A percentile compares a stretch with the other conserved stretches of the same genome.
These are phyloP conservation scores for Globisporangium takayamanum DNA, from an alignment of 352 stramenopile genomes.

Conservation along the genomic window DNA sequence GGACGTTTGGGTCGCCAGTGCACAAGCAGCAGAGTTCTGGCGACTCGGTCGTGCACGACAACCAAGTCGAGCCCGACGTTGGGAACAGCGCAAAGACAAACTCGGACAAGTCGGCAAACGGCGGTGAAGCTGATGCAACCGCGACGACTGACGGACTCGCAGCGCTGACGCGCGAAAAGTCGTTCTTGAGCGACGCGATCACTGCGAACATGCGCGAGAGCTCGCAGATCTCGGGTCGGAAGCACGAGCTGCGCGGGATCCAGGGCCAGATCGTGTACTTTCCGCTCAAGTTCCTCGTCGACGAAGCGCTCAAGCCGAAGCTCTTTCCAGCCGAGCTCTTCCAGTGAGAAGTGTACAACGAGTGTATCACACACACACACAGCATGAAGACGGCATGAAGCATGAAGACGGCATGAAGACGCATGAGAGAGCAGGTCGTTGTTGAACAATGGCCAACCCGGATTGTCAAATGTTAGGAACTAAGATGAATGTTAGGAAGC, in stretches of 20 bases:
- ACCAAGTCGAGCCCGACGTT: conserved; percentile 10
- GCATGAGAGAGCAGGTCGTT: too few species aligned
- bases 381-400: too few species aligned
- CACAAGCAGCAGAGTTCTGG: background rate
- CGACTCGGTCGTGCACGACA: conserved; percentile 8
- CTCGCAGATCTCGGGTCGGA: conserved; percentile 46
- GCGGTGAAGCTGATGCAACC: conserved; percentile 1
- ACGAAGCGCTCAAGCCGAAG: conserved; percentile 78
- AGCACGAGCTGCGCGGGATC: conserved; percentile 62
- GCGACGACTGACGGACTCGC: background rate
- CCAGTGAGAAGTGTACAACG: conserved; percentile 31
- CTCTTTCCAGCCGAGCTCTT: conserved; percentile 75
- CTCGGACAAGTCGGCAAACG: background rate
- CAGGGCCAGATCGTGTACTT: conserved; percentile 85
- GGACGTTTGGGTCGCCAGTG: conserved; percentile 6
- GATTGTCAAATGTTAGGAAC: too few species aligned
- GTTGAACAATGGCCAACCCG: too few species aligned
- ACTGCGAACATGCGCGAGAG: conserved; percentile 68
- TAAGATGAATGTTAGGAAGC: too few species aligned
- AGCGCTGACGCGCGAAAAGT: conserved; percentile 19
- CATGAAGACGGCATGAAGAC: too few species aligned
- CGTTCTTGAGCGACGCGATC: conserved; percentile 49
- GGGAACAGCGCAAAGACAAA: conserved; percentile 2
- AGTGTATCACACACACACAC: background rate
- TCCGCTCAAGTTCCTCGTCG: conserved; percentile 75